Percentiles rank a stretch among this genome's conserved stretches.
These are phyloP conservation scores for Hyphochytrium catenoides DNA, from an alignment of 352 stramenopile species.

Conservation along the genomic window DNA sequence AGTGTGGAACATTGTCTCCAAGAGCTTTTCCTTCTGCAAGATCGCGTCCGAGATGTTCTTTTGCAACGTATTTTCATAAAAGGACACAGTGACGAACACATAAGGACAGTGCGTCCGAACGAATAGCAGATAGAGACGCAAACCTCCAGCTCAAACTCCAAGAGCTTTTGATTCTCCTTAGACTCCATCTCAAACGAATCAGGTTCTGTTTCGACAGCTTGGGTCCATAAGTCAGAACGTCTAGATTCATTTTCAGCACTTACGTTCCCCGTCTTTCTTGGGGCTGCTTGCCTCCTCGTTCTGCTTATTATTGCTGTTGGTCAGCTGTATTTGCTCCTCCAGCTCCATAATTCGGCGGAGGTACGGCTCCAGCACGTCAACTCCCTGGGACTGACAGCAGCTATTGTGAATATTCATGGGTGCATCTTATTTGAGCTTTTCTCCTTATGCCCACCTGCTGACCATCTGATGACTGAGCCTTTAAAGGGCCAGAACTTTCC, in stretches of 20 bases:
- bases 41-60: conserved; percentile 14
- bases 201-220: conserved; percentile 13
- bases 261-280: not conserved
- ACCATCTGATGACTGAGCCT: no score
- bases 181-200: conserved; percentile 1
- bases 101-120: conserved; percentile 3
- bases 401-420: no score
- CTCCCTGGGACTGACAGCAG: no score
- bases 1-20: conserved; percentile 8
- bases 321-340: not conserved
- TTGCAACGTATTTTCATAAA: no score
- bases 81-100: no score
- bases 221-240: not conserved
- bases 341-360: no score
- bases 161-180: conserved; percentile 5
- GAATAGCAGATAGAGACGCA: not conserved
- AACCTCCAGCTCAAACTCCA: conserved; percentile 9
- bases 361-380: no score
- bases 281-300: not conserved
- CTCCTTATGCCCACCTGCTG: no score
- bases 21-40: conserved; percentile 23
- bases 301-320: not conserved
- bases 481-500: no score
- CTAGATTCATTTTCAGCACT: not conserved
- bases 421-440: no score